These are phyloP conservation scores for Pichia sp. DNA, from an alignment of 1,139 yeast genomes.

Conservation along the genomic window DNA sequence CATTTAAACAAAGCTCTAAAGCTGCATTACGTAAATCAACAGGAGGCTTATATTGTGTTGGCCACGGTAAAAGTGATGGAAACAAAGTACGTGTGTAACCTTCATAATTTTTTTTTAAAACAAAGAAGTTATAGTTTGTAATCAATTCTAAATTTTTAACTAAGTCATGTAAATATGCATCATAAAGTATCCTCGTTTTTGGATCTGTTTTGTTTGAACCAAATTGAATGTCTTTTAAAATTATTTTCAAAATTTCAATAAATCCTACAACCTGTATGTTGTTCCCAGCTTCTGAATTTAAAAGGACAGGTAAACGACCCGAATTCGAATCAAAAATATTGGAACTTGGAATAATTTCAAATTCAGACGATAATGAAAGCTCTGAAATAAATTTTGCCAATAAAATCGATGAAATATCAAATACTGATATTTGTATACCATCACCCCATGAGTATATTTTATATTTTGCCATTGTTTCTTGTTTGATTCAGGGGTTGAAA, in stretches of 20 bases:
- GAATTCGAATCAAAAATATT: constrained; percentile 42
- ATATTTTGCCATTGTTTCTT: background rate
- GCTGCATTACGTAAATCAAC: constrained; percentile 48
- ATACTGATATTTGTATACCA: constrained; percentile 26
- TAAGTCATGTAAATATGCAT: constrained; percentile 4
- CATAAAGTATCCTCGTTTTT: constrained; percentile 1
- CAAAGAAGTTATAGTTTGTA: constrained; percentile 56
- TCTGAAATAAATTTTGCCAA: constrained; percentile 32
- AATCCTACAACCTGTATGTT: constrained; percentile 43
- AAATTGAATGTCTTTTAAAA: background rate
- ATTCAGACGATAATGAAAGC: constrained; percentile 18
- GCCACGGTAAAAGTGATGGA: constrained; percentile 59
- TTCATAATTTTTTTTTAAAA: constrained; percentile 60
- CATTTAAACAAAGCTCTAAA: constrained; percentile 36
- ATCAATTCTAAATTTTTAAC: constrained; percentile 29
- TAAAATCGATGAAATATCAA: constrained; percentile 42
- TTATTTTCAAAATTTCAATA: constrained; percentile 27
- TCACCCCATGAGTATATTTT: constrained; percentile 58
- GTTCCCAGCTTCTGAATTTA: constrained; percentile 22
- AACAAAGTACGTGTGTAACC: constrained; percentile 37
- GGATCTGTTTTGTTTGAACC: background rate
- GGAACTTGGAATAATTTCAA: constrained; percentile 45
- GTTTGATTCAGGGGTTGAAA: background rate
- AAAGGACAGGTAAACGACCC: constrained; percentile 52
- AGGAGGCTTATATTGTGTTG: constrained; percentile 81